Evolutionary conservation across 257 asterid genomes (phyloP).

Genomic region (Voacanga thouarsii): DNA sequence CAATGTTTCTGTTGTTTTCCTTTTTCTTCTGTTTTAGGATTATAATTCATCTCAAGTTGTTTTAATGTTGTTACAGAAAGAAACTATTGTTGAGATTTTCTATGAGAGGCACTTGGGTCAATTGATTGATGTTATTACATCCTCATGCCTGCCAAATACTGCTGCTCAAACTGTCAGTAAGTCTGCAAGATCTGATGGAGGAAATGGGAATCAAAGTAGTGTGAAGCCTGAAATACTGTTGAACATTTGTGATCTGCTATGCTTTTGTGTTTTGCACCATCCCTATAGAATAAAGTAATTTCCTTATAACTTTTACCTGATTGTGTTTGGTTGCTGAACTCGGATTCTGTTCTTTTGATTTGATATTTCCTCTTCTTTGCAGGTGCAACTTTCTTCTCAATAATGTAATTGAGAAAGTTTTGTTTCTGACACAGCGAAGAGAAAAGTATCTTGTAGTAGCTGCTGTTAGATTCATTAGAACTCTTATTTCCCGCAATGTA

Average conservation of each 20-base stretch:
- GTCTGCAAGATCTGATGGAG: slow-evolving; percentile 43
- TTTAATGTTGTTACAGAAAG: slow-evolving; percentile 69
- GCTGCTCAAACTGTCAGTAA: slow-evolving; percentile 35
- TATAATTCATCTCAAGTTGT: background rate
- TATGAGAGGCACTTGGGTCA: slow-evolving; percentile 84
- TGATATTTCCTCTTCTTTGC: slow-evolving; percentile 27
- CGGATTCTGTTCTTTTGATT: slow-evolving; percentile 1
- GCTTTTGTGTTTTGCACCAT: slow-evolving; percentile 93
- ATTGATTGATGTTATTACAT: slow-evolving; percentile 70
- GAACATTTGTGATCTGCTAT: slow-evolving; percentile 86
- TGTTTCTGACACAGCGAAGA: slow-evolving; percentile 75
- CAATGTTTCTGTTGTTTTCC: background rate
- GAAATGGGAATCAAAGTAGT: slow-evolving; percentile 39
- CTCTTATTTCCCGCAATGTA: slow-evolving; percentile 86
- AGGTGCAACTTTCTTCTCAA: slow-evolving; percentile 90
- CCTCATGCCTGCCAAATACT: slow-evolving; percentile 56
- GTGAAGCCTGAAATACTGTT: slow-evolving; percentile 83
- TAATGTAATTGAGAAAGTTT: slow-evolving; percentile 78
- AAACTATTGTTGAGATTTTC: slow-evolving; percentile 72
- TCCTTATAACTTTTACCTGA: slow-evolving; percentile 21
- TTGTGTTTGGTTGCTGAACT: background rate
- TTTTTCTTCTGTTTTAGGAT: background rate
- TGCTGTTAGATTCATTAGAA: slow-evolving; percentile 86
- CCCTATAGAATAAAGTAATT: slow-evolving; percentile 85
- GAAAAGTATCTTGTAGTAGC: slow-evolving; percentile 91